Conservation (phyloP, 1,284 basidiomycete species). For the Pyrrhoderma lamaoense region DNA sequence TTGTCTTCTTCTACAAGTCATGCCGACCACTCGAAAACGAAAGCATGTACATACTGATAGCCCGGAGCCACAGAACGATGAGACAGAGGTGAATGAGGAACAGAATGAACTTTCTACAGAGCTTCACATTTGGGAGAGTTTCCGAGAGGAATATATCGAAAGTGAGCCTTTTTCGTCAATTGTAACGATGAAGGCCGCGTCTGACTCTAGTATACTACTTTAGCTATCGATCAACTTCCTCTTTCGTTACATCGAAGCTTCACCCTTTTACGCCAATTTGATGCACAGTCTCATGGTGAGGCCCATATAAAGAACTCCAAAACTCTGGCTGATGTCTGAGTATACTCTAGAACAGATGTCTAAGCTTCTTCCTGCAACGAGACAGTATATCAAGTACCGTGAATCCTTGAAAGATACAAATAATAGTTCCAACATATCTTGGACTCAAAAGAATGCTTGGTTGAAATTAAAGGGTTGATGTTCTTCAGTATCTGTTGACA, state of each 20-base stretch:
- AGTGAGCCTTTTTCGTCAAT: slow-evolving; percentile 31
- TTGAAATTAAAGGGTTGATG: too few relatives aligned
- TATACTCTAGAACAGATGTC: slow-evolving; percentile 20
- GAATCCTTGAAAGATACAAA: not conserved
- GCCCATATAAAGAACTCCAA: too few relatives aligned
- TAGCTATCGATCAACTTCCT: slow-evolving; percentile 82
- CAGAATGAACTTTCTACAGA: slow-evolving; percentile 34
- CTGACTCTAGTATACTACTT: slow-evolving; percentile 1
- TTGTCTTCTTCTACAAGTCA: not conserved
- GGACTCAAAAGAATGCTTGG: too few relatives aligned
- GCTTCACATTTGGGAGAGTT: slow-evolving; percentile 63
- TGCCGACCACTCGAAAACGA: slow-evolving; percentile 10
- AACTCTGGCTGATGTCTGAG: too few relatives aligned
- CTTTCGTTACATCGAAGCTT: slow-evolving; percentile 78
- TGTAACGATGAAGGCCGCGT: not conserved
- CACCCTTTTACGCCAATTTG: slow-evolving; percentile 74
- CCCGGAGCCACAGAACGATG: not conserved
- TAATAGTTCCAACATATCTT: too few relatives aligned
- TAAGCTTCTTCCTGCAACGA: not conserved
- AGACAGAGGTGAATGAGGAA: too few relatives aligned
- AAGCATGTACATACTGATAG: slow-evolving; percentile 1
- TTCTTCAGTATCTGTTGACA: too few relatives aligned
- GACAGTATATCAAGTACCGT: not conserved
- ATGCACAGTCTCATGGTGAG: slow-evolving; percentile 61
- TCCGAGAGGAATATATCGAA: slow-evolving; percentile 77